These are phyloP conservation scores for Irpex sp. DNA, from an alignment of 1,284 basidiomycete species.

Conservation along the genomic window DNA sequence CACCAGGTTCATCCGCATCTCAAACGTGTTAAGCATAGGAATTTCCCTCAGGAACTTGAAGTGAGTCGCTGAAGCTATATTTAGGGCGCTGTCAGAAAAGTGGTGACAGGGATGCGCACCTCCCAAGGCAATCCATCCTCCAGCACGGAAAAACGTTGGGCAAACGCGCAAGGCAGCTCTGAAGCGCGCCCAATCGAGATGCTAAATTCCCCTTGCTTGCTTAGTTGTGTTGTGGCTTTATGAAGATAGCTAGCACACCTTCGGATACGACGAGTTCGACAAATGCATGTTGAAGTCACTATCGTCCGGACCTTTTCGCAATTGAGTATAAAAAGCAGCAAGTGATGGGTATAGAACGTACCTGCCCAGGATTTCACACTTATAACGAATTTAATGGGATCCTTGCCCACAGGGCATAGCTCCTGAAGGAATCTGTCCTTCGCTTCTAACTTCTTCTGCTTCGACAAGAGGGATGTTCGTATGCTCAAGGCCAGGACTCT, in stretches of 20 bases:
- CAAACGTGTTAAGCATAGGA: conserved; percentile 65
- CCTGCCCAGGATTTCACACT: conserved; percentile 52
- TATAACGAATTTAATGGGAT: conserved; percentile 46
- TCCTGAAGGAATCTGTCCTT: conserved; percentile 37
- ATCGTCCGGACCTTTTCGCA: conserved; percentile 56
- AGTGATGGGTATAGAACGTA: conserved; percentile 30
- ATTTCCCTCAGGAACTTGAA: conserved; percentile 80
- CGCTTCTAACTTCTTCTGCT: conserved; percentile 18
- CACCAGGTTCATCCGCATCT: conserved; percentile 63
- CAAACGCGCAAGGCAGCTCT: conserved; percentile 46
- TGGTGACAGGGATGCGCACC: conserved; percentile 35
- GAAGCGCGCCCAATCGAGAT: conserved; percentile 47
- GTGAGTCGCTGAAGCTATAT: conserved; percentile 50
- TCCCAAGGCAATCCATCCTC: conserved; percentile 70
- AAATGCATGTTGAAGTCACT: conserved; percentile 70
- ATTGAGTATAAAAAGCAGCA: not conserved
- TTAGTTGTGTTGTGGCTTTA: not conserved
- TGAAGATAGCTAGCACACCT: conserved; percentile 35
- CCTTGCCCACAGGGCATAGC: conserved; percentile 51
- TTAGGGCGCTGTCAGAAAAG: conserved; percentile 2
- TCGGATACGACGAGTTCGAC: conserved; percentile 76
- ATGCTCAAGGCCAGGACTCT: conserved; percentile 33
- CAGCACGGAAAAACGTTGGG: conserved; percentile 60
- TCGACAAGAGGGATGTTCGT: conserved; percentile 40
- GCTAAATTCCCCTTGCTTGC: conserved; percentile 26